Percentiles rank a stretch among this genome's conserved stretches.
Conservation (phyloP, 192 early-diverging fungal genomes). For the Coemansia sp. region DNA sequence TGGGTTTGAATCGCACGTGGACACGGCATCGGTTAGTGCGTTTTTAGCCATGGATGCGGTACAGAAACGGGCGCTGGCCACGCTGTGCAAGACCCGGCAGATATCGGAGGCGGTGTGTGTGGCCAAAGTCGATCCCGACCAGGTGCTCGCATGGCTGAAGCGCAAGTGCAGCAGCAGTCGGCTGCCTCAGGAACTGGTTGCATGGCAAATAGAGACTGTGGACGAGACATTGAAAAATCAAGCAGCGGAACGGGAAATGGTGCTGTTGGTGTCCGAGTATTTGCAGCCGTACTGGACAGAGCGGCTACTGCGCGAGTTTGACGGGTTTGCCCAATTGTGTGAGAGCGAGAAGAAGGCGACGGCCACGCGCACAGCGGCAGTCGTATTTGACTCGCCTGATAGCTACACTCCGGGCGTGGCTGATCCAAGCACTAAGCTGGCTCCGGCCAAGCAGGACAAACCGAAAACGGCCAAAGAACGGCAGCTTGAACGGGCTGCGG, state of each 20-base stretch:
- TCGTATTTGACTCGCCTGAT: constrained; percentile 32
- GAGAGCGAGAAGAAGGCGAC: constrained; percentile 13
- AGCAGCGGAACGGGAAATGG: constrained; percentile 34
- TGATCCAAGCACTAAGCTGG: constrained; percentile 7
- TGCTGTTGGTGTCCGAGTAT: constrained; percentile 42
- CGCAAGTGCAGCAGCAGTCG: constrained; percentile 26
- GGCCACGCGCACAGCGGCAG: constrained; percentile 9
- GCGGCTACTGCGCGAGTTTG: constrained; percentile 25
- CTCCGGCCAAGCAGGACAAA: constrained; percentile 13
- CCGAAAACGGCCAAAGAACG: constrained; percentile 47
- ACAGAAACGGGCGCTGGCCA: constrained; percentile 14
- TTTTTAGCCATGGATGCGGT: constrained; percentile 14
- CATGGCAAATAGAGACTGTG: not conserved
- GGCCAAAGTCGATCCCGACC: constrained; percentile 20
- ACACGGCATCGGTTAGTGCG: constrained; percentile 10
- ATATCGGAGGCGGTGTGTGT: constrained; percentile 20
- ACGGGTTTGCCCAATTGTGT: constrained; percentile 17
- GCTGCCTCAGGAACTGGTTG: constrained; percentile 13
- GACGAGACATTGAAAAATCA: constrained; percentile 7
- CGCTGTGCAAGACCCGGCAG: constrained; percentile 25
- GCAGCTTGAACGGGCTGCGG: constrained; percentile 43
- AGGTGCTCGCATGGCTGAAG: constrained; percentile 34
- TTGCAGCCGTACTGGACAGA: constrained; percentile 25
- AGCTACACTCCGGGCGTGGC: constrained; percentile 33
- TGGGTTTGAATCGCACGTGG: constrained; percentile 28